Conservation (phyloP, 108 stramenopile species). For the Stephanodiscus minutulus region DNA sequence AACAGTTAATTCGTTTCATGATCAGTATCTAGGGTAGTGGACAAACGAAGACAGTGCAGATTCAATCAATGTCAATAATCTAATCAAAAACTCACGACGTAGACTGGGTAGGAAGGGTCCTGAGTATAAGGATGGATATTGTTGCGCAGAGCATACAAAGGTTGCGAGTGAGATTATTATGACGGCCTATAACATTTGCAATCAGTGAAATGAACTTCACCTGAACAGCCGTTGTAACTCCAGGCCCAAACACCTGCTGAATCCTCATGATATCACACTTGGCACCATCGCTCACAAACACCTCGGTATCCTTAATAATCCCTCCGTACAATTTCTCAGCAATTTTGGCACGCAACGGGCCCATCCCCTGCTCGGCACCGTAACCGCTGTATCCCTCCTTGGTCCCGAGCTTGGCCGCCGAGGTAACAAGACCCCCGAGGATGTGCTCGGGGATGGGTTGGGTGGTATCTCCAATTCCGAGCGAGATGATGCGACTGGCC, state of each 20-base stretch:
- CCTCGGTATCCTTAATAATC: conserved; percentile 90
- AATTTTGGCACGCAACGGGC: conserved; percentile 87
- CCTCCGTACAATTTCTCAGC: conserved; percentile 87
- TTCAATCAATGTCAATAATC: conserved; percentile 11
- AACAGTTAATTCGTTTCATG: background rate
- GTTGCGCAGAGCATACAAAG: background rate
- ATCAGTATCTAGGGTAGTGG: conserved; percentile 8
- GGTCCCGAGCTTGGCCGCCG: conserved; percentile 88
- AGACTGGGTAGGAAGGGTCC: conserved; percentile 97
- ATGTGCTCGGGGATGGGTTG: conserved; percentile 95
- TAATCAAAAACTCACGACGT: conserved; percentile 63
- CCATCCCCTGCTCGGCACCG: conserved; percentile 94
- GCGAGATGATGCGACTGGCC: conserved; percentile 87
- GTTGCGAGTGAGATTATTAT: background rate
- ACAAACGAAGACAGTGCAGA: conserved; percentile 40
- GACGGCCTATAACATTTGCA: background rate
- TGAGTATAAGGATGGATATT: conserved; percentile 3
- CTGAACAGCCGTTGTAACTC: conserved; percentile 92
- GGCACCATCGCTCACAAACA: conserved; percentile 97
- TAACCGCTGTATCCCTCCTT: conserved; percentile 94
- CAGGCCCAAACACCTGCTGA: conserved; percentile 95
- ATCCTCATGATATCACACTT: conserved; percentile 97
- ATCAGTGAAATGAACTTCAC: conserved; percentile 12
- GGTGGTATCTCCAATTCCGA: conserved; percentile 98
- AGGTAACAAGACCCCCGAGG: conserved; percentile 83